Conservation (phyloP, 2,329 filamentous ascomycete species). For the Penicillium nordicum region DNA sequence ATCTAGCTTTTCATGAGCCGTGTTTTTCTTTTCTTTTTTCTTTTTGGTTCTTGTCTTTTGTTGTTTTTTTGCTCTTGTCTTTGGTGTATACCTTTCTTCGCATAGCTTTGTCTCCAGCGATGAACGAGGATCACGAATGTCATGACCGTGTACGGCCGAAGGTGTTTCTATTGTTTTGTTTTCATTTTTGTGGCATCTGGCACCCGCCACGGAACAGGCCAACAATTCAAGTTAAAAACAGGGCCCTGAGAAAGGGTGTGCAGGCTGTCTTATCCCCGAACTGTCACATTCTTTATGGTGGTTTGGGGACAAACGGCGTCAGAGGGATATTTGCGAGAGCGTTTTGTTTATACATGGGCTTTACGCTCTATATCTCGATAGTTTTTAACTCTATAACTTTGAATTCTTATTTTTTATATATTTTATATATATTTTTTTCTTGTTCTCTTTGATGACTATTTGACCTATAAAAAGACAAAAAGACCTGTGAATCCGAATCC, state of each 20-base stretch:
- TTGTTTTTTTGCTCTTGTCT: constrained; percentile 14
- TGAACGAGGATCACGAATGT: constrained; percentile 43
- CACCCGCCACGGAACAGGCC: constrained; percentile 1
- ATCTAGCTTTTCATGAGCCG: constrained; percentile 20
- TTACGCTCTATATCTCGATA: neutral
- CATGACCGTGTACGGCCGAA: constrained; percentile 41
- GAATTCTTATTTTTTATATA: neutral
- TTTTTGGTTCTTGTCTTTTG: neutral
- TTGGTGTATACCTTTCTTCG: constrained; percentile 38
- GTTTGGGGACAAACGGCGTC: constrained; percentile 12
- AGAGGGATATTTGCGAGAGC: constrained; percentile 10
- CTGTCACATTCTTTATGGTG: constrained; percentile 15
- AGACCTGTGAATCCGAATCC: constrained; percentile 4
- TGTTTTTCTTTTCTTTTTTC: constrained; percentile 2
- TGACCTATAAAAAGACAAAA: neutral
- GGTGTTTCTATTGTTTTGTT: constrained; percentile 21
- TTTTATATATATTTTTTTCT: neutral
- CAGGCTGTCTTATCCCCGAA: constrained; percentile 1
- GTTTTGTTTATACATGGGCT: constrained; percentile 20
- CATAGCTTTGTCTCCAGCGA: constrained; percentile 37
- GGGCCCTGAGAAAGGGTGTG: neutral
- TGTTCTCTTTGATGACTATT: neutral
- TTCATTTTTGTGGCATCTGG: constrained; percentile 14
- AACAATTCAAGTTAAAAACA: constrained; percentile 4
- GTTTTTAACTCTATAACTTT: neutral